Percentiles rank a stretch among this genome's conserved stretches.
Evolutionary conservation across 306 rosid species (phyloP).

Genomic region (Vicia faba): DNA sequence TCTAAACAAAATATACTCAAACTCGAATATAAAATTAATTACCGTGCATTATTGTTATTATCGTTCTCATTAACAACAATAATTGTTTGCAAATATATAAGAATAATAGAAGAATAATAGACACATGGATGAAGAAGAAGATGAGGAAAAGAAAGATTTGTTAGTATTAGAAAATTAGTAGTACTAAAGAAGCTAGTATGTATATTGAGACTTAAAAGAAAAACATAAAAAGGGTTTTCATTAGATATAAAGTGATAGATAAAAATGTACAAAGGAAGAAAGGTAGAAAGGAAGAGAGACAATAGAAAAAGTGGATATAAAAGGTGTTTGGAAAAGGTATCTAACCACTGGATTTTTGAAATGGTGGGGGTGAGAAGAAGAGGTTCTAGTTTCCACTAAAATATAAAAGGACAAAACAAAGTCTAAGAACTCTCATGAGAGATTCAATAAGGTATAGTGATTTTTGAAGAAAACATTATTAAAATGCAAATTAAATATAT

Average conservation of each 20-base stretch:
- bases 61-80: neutral
- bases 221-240: conserved; percentile 6
- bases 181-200: neutral
- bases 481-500: conserved; percentile 17
- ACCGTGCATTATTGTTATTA: neutral
- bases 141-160: conserved; percentile 7
- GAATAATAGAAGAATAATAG: neutral
- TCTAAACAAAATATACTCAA: neutral
- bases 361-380: conserved; percentile 35
- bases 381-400: conserved; percentile 50
- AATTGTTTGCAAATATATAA: no score
- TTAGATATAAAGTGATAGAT: conserved; percentile 19
- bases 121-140: neutral
- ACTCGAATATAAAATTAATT: neutral
- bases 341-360: conserved; percentile 34
- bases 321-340: conserved; percentile 47
- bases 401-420: conserved; percentile 40
- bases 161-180: conserved; percentile 20
- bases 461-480: conserved; percentile 34
- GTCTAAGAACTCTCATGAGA: conserved; percentile 43
- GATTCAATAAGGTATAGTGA: conserved; percentile 28
- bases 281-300: conserved; percentile 25
- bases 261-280: conserved; percentile 14
- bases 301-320: conserved; percentile 42
- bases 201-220: neutral